phyloP scores from a whole-genome alignment of 2,329 filamentous ascomycete genomes.

The Colletotrichum endophyticum region DNA sequence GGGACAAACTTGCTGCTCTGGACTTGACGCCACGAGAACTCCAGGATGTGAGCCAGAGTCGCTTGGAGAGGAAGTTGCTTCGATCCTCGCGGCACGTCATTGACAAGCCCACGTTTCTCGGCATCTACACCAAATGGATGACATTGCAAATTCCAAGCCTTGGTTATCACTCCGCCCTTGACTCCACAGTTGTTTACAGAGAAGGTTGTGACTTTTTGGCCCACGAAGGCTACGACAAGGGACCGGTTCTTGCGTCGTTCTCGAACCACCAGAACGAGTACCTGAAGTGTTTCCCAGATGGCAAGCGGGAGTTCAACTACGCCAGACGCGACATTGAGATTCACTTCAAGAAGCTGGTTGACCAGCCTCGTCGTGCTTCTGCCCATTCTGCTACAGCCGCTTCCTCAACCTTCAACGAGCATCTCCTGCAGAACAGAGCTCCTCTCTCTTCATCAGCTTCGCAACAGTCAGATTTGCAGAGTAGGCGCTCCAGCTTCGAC shows the following conservation, averaged over 20 bases:
- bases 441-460: neutral
- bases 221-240: conserved; percentile 10
- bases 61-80: neutral
- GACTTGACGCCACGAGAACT: neutral
- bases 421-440: neutral
- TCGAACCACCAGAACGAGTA: conserved; percentile 14
- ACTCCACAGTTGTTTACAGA: conserved; percentile 5
- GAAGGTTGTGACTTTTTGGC: conserved; percentile 23
- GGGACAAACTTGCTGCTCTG: neutral
- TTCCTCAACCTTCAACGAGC: neutral
- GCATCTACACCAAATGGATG: conserved; percentile 8
- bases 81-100: neutral
- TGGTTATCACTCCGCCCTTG: neutral
- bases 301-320: neutral
- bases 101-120: neutral
- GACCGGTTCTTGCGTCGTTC: conserved; percentile 20
- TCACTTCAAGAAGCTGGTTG: neutral
- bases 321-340: conserved; percentile 17
- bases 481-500: neutral
- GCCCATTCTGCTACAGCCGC: neutral
- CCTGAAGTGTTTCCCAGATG: neutral
- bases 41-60: neutral
- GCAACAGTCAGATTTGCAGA: neutral
- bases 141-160: neutral
- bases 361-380: neutral